Conservation (phyloP, 345 rosid genomes). For the Carallia pectinifolia region DNA sequence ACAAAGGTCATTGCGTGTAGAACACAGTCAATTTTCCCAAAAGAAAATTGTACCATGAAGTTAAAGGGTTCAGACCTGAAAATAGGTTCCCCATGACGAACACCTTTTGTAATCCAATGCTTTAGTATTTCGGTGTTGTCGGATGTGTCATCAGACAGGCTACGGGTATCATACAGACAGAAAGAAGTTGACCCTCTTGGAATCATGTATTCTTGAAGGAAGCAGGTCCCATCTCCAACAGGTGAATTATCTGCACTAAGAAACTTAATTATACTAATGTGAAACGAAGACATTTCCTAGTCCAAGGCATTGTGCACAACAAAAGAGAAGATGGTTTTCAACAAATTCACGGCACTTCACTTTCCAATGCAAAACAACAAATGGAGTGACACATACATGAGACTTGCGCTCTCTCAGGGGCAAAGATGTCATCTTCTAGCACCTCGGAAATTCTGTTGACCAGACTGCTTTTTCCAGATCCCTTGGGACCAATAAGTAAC, state of each 20-base stretch:
- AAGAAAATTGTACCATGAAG: slow-evolving; percentile 1
- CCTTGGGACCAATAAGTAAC: slow-evolving; percentile 68
- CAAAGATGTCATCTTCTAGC: slow-evolving; percentile 53
- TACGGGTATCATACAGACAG: slow-evolving; percentile 66
- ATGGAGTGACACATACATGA: slow-evolving; percentile 48
- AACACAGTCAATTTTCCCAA: not conserved
- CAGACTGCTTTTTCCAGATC: slow-evolving; percentile 87
- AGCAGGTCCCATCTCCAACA: slow-evolving; percentile 58
- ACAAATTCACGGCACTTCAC: not conserved
- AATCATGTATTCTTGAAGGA: slow-evolving; percentile 68
- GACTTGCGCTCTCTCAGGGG: slow-evolving; percentile 73
- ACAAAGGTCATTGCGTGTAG: slow-evolving; percentile 8
- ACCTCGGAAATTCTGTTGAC: slow-evolving; percentile 65
- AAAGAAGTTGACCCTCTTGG: slow-evolving; percentile 64
- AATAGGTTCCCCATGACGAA: slow-evolving; percentile 54
- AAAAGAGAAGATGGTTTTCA: not conserved
- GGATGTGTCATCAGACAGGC: slow-evolving; percentile 40
- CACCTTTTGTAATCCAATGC: slow-evolving; percentile 63
- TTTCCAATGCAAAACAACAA: slow-evolving; percentile 1
- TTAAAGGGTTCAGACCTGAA: slow-evolving; percentile 40
- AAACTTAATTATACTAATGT: not conserved
- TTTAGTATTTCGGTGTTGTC: slow-evolving; percentile 47
- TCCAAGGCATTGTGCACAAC: not conserved
- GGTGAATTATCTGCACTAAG: slow-evolving; percentile 41
- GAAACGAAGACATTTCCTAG: not conserved